Evolutionary conservation across 2,329 filamentous ascomycete species (phyloP).

Genomic region (Trichoderma lentiforme): DNA sequence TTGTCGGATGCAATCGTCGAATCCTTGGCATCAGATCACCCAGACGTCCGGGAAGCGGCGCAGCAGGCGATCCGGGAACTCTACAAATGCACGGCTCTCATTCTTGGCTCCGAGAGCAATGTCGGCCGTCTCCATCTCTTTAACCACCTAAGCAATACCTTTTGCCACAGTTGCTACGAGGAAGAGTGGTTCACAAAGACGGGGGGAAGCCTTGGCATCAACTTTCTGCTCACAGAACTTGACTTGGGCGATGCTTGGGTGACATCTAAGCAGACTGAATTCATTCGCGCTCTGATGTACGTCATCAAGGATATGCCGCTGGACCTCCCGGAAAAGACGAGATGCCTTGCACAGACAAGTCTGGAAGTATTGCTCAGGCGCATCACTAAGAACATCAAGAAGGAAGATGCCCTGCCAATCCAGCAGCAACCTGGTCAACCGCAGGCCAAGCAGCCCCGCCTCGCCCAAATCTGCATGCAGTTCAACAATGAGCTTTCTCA

Average conservation of each 20-base stretch:
- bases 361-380: conserved; percentile 74
- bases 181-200: conserved; percentile 99
- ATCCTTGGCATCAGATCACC: conserved; percentile 80
- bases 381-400: conserved; percentile 75
- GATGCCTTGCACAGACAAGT: conserved; percentile 77
- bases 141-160: conserved; percentile 72
- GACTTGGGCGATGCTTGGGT: conserved; percentile 84
- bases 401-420: conserved; percentile 60
- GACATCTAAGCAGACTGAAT: conserved; percentile 76
- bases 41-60: conserved; percentile 76
- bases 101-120: conserved; percentile 72
- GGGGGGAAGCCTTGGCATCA: conserved; percentile 86
- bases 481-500: conserved; percentile 88
- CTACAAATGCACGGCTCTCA: conserved; percentile 69
- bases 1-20: conserved; percentile 89
- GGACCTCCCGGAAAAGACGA: conserved; percentile 86
- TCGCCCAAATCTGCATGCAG: conserved; percentile 75
- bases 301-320: conserved; percentile 98
- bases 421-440: conserved; percentile 42
- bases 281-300: conserved; percentile 87
- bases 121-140: conserved; percentile 82
- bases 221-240: conserved; percentile 78
- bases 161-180: conserved; percentile 93
- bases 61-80: conserved; percentile 75
- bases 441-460: conserved; percentile 52